A percentile compares a stretch with the other conserved stretches of the same genome.
These are phyloP conservation scores for Clavispora vitiphila DNA, from an alignment of 805 yeast genomes.

Conservation along the genomic window DNA sequence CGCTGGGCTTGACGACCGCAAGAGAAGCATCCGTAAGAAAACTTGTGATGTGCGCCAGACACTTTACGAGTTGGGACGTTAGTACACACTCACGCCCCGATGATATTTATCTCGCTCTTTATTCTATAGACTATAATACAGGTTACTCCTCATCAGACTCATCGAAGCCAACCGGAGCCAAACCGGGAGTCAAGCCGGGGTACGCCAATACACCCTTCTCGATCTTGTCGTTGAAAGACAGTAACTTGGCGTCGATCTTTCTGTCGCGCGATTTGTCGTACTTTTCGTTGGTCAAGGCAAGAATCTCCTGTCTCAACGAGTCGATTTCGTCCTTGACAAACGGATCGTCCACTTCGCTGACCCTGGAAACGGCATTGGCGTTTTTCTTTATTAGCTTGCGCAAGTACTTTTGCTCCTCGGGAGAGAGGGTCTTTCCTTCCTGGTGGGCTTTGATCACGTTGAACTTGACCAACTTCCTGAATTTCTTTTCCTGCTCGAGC, in stretches of 20 bases:
- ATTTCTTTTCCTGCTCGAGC: conserved; percentile 25
- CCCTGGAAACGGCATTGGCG: conserved; percentile 24
- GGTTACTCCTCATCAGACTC: conserved; percentile 20
- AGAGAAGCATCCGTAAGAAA: conserved; percentile 67
- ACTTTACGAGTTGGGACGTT: conserved; percentile 48
- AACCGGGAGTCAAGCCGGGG: conserved; percentile 78
- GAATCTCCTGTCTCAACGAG: conserved; percentile 23
- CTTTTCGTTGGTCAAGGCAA: conserved; percentile 18
- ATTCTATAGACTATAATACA: conserved; percentile 12
- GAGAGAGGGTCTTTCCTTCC: conserved; percentile 17
- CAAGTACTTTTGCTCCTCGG: conserved; percentile 35
- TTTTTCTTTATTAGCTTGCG: conserved; percentile 35
- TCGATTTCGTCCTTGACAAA: conserved; percentile 27
- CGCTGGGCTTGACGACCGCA: conserved; percentile 63
- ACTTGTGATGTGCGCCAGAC: conserved; percentile 79
- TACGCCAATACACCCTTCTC: conserved; percentile 40
- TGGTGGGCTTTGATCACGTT: conserved; percentile 33
- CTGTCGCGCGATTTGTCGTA: conserved; percentile 22
- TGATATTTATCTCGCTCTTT: neutral
- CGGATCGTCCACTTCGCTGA: conserved; percentile 28
- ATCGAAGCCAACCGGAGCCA: conserved; percentile 67
- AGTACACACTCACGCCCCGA: conserved; percentile 2
- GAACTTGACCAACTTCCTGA: conserved; percentile 33
- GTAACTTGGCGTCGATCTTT: conserved; percentile 14
- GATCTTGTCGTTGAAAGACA: conserved; percentile 34